Conservation (phyloP, 768 basidiomycete species). For the Leccinum ochraceum region DNA sequence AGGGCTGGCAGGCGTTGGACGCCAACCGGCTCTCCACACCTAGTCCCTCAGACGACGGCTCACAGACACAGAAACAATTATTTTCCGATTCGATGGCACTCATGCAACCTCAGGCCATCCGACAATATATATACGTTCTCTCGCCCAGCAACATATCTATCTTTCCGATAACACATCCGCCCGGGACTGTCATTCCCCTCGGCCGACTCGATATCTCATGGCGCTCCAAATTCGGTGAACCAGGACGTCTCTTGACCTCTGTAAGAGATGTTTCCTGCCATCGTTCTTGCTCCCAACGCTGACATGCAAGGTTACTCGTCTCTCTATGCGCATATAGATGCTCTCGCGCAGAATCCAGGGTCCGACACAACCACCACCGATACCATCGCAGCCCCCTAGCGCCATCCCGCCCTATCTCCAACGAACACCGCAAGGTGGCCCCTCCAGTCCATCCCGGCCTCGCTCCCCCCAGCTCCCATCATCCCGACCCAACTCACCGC, state of each 20-base stretch:
- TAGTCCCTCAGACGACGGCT: background rate
- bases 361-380: slow-evolving; percentile 32
- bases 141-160: slow-evolving; percentile 48
- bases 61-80: slow-evolving; percentile 35
- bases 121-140: slow-evolving; percentile 88
- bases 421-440: slow-evolving; percentile 41
- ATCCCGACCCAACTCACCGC: slow-evolving; percentile 60
- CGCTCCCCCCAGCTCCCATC: slow-evolving; percentile 55
- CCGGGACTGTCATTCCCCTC: slow-evolving; percentile 75
- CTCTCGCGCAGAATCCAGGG: slow-evolving; percentile 80
- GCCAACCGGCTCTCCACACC: slow-evolving; percentile 41
- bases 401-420: slow-evolving; percentile 81
- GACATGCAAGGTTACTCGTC: background rate
- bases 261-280: slow-evolving; percentile 33
- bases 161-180: slow-evolving; percentile 50
- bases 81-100: slow-evolving; percentile 66
- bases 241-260: slow-evolving; percentile 84
- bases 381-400: slow-evolving; percentile 52
- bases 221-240: slow-evolving; percentile 83
- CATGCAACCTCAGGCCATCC: slow-evolving; percentile 81
- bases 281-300: background rate
- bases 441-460: slow-evolving; percentile 48
- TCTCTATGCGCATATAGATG: slow-evolving; percentile 41
- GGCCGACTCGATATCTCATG: slow-evolving; percentile 90
- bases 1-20: slow-evolving; percentile 63